Evolutionary conservation across 2,329 filamentous ascomycete genomes (phyloP), one percentile per base, ranked within the genome.

Genomic region (Didymella glomerata): DNA sequence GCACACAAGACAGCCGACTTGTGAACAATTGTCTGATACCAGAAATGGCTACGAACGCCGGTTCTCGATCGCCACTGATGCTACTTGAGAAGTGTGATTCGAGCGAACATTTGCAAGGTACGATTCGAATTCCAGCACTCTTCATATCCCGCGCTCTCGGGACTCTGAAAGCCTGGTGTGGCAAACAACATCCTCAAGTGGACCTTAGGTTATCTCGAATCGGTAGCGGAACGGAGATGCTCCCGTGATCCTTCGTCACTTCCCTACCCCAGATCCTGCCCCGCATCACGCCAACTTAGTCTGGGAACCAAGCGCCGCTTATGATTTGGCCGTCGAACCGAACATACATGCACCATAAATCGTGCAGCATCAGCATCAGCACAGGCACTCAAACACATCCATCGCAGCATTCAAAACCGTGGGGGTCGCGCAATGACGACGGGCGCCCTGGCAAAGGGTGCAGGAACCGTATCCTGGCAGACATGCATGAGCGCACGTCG

Each of bases 261-360:
- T 24, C 30, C 22, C n/a, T 51, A 34, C 32, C 32, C 41, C 40
- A 27, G 41, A 58, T 20, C 20, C 30, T 53, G 22, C 55, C 55
- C 55, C 49, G 49, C 55, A 49, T 42, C 14, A 40, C 45, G 30
- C 36, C 49, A 46, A 49, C 32, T 36, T 36, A 36, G 32, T 36
- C 32, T n/a, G 16, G 32, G 16, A 36, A 36, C 32, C 32, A n/a
- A 36, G 32, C 32, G 32, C 14, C 32, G 32, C 32, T 36, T 36
- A 16, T 36, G 32, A 36, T 36, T 36, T 36, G 32, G 10, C 22
- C 42, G 30, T 32, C 18, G 3, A 2, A 32, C 24, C 24, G 27
- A 42, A 18, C 24, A n/a, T 22, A 8, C 11, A 20, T 20, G 18
- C 18, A 5, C 18, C 25, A 40, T 10, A 6, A 14, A 40, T 48